Percentiles rank a stretch among this genome's conserved stretches.
Evolutionary conservation across 306 rosid genomes (phyloP).

Genomic region (Acacia melanoxylon): DNA sequence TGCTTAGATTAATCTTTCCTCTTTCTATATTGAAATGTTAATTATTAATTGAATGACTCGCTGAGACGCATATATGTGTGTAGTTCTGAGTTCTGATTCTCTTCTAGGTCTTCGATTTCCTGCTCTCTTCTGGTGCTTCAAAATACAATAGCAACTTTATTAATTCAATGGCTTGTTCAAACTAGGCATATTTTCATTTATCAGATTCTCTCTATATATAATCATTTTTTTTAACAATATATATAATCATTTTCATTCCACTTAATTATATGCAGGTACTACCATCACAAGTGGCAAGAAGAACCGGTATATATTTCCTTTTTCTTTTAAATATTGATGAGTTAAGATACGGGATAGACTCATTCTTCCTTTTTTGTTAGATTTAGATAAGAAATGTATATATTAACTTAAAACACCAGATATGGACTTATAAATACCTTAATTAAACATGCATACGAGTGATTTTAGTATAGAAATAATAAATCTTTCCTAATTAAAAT

Average conservation of each 20-base stretch:
- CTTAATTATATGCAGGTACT: conserved; percentile 8
- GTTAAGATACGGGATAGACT: background rate
- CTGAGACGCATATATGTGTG: too few relatives aligned
- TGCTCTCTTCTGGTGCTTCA: background rate
- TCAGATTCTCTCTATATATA: background rate
- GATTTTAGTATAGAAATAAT: background rate
- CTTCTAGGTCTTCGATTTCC: too few relatives aligned
- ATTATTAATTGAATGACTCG: too few relatives aligned
- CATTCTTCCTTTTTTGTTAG: background rate
- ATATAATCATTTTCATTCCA: background rate
- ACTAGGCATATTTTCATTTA: background rate
- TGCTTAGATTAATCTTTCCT: background rate
- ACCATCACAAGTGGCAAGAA: background rate
- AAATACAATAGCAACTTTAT: background rate
- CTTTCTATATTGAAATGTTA: too few relatives aligned
- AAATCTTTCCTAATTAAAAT: background rate
- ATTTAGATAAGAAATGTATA: background rate
- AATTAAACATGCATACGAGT: background rate
- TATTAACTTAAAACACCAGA: background rate
- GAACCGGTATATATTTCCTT: background rate
- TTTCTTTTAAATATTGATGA: background rate
- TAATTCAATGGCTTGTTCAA: background rate
- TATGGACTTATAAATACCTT: background rate
- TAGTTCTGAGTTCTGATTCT: too few relatives aligned
- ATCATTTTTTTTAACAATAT: too few relatives aligned